A percentile compares a stretch with the other conserved stretches of the same genome.
Evolutionary conservation across 495 filamentous ascomycete species (phyloP).

Genomic region (Aspergillus kassunensis): DNA sequence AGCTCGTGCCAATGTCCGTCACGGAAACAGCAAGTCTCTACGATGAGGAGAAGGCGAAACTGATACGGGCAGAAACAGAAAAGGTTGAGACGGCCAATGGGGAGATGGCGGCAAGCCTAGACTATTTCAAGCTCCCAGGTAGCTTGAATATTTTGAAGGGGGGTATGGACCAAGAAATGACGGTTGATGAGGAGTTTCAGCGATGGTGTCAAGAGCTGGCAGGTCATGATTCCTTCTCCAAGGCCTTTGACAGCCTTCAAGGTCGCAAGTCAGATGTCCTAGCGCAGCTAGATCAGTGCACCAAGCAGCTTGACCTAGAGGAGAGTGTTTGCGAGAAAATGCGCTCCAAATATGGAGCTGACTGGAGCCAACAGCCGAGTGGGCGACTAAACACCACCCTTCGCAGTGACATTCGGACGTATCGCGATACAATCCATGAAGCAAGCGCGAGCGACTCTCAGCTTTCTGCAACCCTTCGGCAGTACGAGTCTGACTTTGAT

Average conservation of each 20-base stretch:
- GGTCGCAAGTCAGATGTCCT: slow-evolving; percentile 71
- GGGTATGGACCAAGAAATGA: slow-evolving; percentile 83
- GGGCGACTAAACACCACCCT: slow-evolving; percentile 82
- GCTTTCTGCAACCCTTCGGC: slow-evolving; percentile 75
- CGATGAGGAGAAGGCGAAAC: slow-evolving; percentile 96
- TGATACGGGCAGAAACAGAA: slow-evolving; percentile 90
- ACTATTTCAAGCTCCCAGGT: slow-evolving; percentile 86
- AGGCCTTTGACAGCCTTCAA: slow-evolving; percentile 73
- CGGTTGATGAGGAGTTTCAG: slow-evolving; percentile 85
- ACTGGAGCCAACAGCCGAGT: slow-evolving; percentile 97
- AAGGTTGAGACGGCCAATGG: slow-evolving; percentile 84
- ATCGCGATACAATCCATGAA: slow-evolving; percentile 83
- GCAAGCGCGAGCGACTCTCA: slow-evolving; percentile 84
- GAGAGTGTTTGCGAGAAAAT: slow-evolving; percentile 99
- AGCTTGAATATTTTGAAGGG: slow-evolving; percentile 90
- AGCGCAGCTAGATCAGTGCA: slow-evolving; percentile 67
- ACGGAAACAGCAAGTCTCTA: slow-evolving; percentile 96
- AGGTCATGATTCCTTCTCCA: slow-evolving; percentile 69
- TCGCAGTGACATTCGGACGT: slow-evolving; percentile 78
- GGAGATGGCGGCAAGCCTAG: slow-evolving; percentile 92
- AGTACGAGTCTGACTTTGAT: slow-evolving; percentile 83
- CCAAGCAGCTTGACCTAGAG: slow-evolving; percentile 88
- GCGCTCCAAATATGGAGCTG: slow-evolving; percentile 91
- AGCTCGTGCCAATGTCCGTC: slow-evolving; percentile 92
- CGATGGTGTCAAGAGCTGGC: slow-evolving; percentile 91